A percentile compares a stretch with the other conserved stretches of the same genome.
These are phyloP conservation scores for Platanthera zijinensis DNA, from an alignment of 106 monocot species.

Conservation along the genomic window DNA sequence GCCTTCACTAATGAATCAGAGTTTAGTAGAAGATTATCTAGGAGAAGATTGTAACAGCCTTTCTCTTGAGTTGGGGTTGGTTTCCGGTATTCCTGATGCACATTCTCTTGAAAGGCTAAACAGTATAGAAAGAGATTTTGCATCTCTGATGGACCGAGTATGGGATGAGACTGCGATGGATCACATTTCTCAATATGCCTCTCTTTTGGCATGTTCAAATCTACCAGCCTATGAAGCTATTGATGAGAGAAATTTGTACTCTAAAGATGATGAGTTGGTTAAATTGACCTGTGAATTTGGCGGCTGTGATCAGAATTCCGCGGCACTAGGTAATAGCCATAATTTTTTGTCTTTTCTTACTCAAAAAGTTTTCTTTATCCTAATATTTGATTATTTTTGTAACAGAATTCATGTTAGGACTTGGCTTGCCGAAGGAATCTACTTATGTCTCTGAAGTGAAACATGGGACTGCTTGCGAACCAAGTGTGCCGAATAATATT, in stretches of 20 bases:
- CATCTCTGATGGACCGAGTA: background rate
- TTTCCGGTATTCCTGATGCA: background rate
- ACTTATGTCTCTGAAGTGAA: conserved; percentile 11
- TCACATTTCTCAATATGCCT: background rate
- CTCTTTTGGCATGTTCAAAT: background rate
- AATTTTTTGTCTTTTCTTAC: background rate
- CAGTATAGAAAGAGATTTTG: background rate
- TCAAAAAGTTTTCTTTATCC: background rate
- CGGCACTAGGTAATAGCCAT: background rate
- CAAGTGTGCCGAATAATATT: conserved; percentile 5
- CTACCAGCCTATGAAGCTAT: background rate
- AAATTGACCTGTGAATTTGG: background rate
- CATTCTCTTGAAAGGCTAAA: background rate
- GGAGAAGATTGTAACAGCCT: background rate
- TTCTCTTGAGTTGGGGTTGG: background rate
- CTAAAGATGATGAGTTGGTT: background rate
- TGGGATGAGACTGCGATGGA: conserved; percentile 7
- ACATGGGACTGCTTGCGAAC: conserved; percentile 8
- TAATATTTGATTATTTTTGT: background rate
- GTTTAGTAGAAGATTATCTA: background rate
- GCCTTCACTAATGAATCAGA: background rate
- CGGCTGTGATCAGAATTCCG: background rate
- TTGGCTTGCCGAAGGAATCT: background rate
- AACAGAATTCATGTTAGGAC: background rate
- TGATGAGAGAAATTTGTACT: conserved; percentile 2